Evolutionary conservation across 2,329 filamentous ascomycete genomes (phyloP), one percentile per base, ranked within the genome.

Genomic region (Arthroderma sp.): DNA sequence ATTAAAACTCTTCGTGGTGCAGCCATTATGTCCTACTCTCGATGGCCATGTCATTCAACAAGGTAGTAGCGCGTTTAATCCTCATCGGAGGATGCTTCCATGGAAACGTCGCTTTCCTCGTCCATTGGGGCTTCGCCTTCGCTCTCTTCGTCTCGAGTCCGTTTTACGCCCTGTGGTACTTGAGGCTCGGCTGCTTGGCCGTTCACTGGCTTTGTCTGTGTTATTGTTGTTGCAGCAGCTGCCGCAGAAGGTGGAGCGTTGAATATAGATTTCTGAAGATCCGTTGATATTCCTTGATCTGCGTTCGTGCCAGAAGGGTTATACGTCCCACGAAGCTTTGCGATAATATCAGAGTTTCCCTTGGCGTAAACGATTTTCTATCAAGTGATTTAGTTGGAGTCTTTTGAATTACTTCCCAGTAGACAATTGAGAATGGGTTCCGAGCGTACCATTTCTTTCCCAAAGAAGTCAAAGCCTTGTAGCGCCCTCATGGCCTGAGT

Each of bases 301-400:
- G 77, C 74, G 41, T 61, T 54, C 11, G 73, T 72, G 39, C 68
- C 59, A 41, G 77, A 74, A 13, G 88, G 83, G 64, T 87, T 79
- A 74, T 90, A 95, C 13, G 88, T 91, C 61, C 93, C 93, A 63
- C 95, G 91, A 56, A 98, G 83, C 72, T 95, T 95, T 35, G 89
- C 83, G 61, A 98, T 83, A 23, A 87, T 86, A 70, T 95, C 80
- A 2, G 91, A 96, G 68, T 91, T 91, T 58, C 85, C 84, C 71
- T 91, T 95, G 58, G 88, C 90, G 71, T 97, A 98, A 63, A 85
- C 79, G 64, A 98, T 90, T 81, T 84, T 87, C 91, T 97, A 64
- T 21, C 57, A 19, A 17, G 23, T 19, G 25, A 43, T 17, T 38
- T n/a, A 54, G 31, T 15, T 11, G 11, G 23, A 35, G 5, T 15